phyloP scores from a whole-genome alignment of 2,329 filamentous ascomycete species.

The Ambrosiella xylebori region DNA sequence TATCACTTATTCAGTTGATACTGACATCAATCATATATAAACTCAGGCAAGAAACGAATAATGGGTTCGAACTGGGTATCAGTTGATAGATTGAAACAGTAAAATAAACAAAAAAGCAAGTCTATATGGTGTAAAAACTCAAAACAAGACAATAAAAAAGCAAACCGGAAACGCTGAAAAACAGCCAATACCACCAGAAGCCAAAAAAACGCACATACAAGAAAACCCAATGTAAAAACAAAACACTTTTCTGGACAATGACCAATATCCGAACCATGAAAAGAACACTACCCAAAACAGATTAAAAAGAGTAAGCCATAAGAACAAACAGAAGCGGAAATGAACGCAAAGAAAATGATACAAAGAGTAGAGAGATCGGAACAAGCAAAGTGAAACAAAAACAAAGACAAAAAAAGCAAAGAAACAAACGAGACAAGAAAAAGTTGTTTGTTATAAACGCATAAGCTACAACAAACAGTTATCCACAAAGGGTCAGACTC shows the following conservation, averaged over 20 bases:
- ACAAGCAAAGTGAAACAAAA: not conserved
- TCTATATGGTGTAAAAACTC: not conserved
- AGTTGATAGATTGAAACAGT: not conserved
- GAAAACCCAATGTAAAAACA: not conserved
- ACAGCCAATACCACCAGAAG: not conserved
- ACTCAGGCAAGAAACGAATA: not conserved
- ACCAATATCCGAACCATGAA: constrained; percentile 1
- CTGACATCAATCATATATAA: not conserved
- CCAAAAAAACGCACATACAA: not conserved
- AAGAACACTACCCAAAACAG: not conserved
- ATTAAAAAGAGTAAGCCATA: not conserved
- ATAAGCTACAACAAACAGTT: not conserved
- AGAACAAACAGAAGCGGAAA: not conserved
- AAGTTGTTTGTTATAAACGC: not conserved
- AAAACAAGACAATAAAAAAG: not conserved
- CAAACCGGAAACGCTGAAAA: not conserved
- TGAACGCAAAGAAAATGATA: not conserved
- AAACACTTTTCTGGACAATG: not conserved
- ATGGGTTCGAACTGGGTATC: not conserved
- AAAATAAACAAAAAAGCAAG: not conserved
- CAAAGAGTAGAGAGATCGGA: not conserved
- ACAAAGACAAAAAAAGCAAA: constrained; percentile 2
- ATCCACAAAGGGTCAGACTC: not conserved
- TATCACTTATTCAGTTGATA: too few species aligned
- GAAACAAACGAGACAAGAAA: not conserved